Percentiles rank a stretch among this genome's conserved stretches.
phyloP scores from a whole-genome alignment of 257 asterid genomes.

The Knoxia roxburghii region DNA sequence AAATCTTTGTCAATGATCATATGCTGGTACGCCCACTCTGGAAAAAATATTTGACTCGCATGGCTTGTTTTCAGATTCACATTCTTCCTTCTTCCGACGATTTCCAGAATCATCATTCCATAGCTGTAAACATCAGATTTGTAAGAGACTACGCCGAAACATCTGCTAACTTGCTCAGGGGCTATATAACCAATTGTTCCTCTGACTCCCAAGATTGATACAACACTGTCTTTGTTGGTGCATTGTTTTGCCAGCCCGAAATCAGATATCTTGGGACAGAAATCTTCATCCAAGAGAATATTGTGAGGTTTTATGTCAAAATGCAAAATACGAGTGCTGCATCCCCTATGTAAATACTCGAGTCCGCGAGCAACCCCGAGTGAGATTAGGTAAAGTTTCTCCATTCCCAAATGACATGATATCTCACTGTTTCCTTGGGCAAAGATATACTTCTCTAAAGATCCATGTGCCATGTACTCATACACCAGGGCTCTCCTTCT shows the following conservation, averaged over 20 bases:
- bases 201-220: slow-evolving; percentile 18
- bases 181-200: slow-evolving; percentile 36
- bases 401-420: neutral
- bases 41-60: slow-evolving; percentile 27
- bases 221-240: slow-evolving; percentile 8
- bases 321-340: slow-evolving; percentile 1
- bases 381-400: slow-evolving; percentile 17
- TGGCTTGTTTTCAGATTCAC: neutral
- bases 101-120: slow-evolving; percentile 36
- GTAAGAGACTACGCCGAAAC: slow-evolving; percentile 26
- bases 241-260: slow-evolving; percentile 31
- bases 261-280: slow-evolving; percentile 25
- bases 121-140: slow-evolving; percentile 41
- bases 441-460: slow-evolving; percentile 3
- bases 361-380: neutral
- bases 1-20: slow-evolving; percentile 14
- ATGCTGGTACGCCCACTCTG: slow-evolving; percentile 28
- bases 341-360: neutral
- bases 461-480: slow-evolving; percentile 2
- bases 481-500: slow-evolving; percentile 14
- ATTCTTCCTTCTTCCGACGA: slow-evolving; percentile 32
- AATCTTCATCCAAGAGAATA: slow-evolving; percentile 25
- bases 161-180: slow-evolving; percentile 27
- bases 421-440: neutral
- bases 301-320: slow-evolving; percentile 35